A percentile compares a stretch with the other conserved stretches of the same genome.
These are phyloP conservation scores for Candida pini DNA, from an alignment of 805 yeast genomes.

Conservation along the genomic window DNA sequence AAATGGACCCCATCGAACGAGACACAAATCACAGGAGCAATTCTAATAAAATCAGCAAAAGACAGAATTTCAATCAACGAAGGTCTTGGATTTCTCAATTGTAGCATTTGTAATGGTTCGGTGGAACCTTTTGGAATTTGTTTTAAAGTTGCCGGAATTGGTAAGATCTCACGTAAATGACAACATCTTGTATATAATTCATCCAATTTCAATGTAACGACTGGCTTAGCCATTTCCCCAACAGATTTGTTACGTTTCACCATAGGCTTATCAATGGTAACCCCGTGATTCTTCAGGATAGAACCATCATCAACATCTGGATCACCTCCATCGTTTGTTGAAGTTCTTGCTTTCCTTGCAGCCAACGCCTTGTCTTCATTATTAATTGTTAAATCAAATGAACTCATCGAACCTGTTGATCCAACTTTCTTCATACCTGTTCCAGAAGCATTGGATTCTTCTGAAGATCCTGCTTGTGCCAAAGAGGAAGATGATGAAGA, in stretches of 20 bases:
- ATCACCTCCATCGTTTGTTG: slow-evolving; percentile 22
- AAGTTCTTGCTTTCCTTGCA: slow-evolving; percentile 28
- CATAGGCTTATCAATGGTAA: slow-evolving; percentile 71
- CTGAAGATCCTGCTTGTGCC: not conserved
- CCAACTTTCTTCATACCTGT: slow-evolving; percentile 16
- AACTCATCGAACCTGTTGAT: slow-evolving; percentile 12
- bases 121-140: slow-evolving; percentile 75
- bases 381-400: slow-evolving; percentile 24
- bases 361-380: slow-evolving; percentile 25
- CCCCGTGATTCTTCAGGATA: slow-evolving; percentile 15
- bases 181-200: slow-evolving; percentile 87
- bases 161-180: slow-evolving; percentile 84
- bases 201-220: slow-evolving; percentile 46
- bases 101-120: slow-evolving; percentile 67
- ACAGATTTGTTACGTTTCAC: slow-evolving; percentile 29
- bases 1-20: slow-evolving; percentile 75
- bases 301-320: slow-evolving; percentile 13
- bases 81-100: slow-evolving; percentile 81
- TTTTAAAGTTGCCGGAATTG: slow-evolving; percentile 83
- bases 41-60: slow-evolving; percentile 80
- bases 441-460: slow-evolving; percentile 5
- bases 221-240: slow-evolving; percentile 33
- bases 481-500: slow-evolving; percentile 5
- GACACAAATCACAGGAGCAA: slow-evolving; percentile 74
- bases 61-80: slow-evolving; percentile 83